Evolutionary conservation across 208 protist genomes (phyloP), one percentile per base, ranked within the genome.

Genomic region (Phytomonas serpens): DNA sequence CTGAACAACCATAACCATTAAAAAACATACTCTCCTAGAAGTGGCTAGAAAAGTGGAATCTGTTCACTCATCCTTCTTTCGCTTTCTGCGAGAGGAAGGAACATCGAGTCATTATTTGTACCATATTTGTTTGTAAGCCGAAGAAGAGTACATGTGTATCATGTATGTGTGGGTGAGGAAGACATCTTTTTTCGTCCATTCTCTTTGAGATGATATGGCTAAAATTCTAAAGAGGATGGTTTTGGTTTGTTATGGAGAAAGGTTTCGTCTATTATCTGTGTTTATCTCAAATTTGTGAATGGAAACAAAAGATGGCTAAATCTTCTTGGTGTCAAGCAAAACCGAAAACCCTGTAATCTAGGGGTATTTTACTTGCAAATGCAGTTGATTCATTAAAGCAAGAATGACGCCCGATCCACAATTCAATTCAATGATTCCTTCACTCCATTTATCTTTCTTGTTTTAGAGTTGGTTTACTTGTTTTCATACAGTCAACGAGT

Each of bases 381-480:
- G 19, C 0, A 27, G 47, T 61, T 42, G 27, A 14, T 23, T 36
- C 16, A 66, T 67, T 31, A 66, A 32, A 71, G 14, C 52, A 63
- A 40, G 29, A 27, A 38, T 52, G n/a, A 16, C 11, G 13, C 30
- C 10, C 34, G 5, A 27, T 11, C 9, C 13, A 51, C 66, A 13
- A 66, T 67, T 27, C 65, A 5, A 51, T 64, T n/a, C 33, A 27
- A 37, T 29, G 23, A 32, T 32, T 47, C 33, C 27, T 73, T 37
- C 31, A 27, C 29, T 30, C 40, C 63, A 47, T 61, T 79, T 63
- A 42, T 36, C 52, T 10, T 38, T 34, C 34, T 52, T n/a, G 13
- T 52, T 52, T 52, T 19, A 29, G 34, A 31, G 5, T 30, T 6
- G 7, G 13, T 37, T 67, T 67, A 27, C 19, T 23, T 27, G 23